Evolutionary conservation across 345 rosid genomes (phyloP), one percentile per base, ranked within the genome.

Genomic region (Hypericum androsaemum): DNA sequence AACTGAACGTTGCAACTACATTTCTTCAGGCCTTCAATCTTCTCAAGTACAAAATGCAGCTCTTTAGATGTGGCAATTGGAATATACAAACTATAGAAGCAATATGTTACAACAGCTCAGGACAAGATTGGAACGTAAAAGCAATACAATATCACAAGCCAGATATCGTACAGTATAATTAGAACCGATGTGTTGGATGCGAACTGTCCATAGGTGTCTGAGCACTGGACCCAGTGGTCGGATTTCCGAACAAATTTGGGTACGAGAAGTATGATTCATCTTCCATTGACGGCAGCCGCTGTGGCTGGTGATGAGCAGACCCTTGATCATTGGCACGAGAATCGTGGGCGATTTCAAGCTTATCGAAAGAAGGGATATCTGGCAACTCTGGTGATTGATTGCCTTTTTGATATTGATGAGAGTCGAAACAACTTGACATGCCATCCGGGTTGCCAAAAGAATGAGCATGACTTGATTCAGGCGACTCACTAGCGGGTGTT

Each of bases 201-300:
- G 76, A 64, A 58, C 59, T 53, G 43, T 68, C 74, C 3, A 64
- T 50, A 39, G 40, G 54, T 35, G 69, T 68, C 42, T 63, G 75
- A 9, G 65, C 56, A 43, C 57, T 56, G 7, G 65, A 54, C 50
- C 84, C 76, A 9, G 57, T 59, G 58, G 41, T 43, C 10, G 75
- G 45, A 59, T 62, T 67, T 56, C 74, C 58, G 52, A 90, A 90
- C 62, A 90, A 74, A 69, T 85, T 87, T 1, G 95, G 96, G 65
- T 82, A 84, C 11, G 90, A 71, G 71, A 79, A 84, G 71, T 79
- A 82, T 4, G 83, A 52, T 35, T 88, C 95, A n/a, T 87, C 96
- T 35, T 86, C 95, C 80, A 74, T 71, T 37, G 89, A 79, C 54
- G 80, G 52, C 57, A 71, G 61, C 61, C 94, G 81, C 67, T 75